A percentile compares a stretch with the other conserved stretches of the same genome.
These are phyloP conservation scores for Claviceps pusilla DNA, from an alignment of 2,329 filamentous ascomycete genomes.

Conservation along the genomic window DNA sequence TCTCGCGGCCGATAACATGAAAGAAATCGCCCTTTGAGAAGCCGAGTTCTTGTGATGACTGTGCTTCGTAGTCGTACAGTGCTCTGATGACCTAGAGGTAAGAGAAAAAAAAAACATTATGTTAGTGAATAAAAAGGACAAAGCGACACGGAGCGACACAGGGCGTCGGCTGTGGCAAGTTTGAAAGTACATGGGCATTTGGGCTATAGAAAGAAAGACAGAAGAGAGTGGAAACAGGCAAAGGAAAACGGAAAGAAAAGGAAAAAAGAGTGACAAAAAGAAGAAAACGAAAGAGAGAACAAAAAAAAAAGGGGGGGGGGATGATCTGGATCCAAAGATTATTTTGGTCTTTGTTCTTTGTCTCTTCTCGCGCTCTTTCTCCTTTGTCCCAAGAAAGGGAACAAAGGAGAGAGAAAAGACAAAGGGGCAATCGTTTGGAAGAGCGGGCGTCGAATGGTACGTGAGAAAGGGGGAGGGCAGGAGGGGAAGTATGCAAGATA, in stretches of 20 bases:
- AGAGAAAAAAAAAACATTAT: neutral
- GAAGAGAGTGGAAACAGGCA: neutral
- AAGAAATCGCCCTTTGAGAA: constrained; percentile 96
- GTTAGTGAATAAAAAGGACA: neutral
- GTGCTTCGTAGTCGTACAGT: constrained; percentile 79
- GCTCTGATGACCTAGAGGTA: constrained; percentile 74
- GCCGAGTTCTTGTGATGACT: constrained; percentile 62
- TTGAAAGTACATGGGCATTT: neutral
- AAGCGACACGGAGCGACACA: neutral
- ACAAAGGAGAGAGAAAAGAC: neutral
- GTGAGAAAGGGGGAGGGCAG: neutral
- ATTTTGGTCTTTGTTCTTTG: neutral
- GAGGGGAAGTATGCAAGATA: neutral
- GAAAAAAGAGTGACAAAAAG: too few species aligned
- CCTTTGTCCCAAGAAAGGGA: neutral
- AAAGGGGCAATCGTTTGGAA: neutral
- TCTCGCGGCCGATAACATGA: constrained; percentile 89
- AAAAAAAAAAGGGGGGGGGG: neutral
- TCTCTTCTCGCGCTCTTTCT: neutral
- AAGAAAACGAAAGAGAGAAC: neutral
- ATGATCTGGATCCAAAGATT: neutral
- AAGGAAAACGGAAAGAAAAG: neutral
- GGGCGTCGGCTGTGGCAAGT: neutral
- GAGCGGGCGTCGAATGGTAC: neutral
- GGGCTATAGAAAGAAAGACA: neutral